Conservation (phyloP, 2,329 filamentous ascomycete species). For the Atkinsonella texensis region DNA sequence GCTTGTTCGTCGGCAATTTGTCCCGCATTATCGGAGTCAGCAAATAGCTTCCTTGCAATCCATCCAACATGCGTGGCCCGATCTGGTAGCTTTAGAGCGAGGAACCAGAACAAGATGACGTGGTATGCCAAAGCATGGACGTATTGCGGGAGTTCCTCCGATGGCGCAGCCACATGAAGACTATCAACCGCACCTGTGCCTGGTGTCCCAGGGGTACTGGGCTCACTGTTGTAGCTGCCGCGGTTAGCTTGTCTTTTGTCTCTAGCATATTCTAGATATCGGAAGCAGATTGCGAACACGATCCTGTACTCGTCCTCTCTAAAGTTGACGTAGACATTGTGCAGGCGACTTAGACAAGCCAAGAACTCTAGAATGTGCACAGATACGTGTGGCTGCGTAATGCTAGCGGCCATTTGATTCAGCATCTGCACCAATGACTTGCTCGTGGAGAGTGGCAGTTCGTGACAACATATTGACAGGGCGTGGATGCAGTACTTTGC, state of each 20-base stretch:
- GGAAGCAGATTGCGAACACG: constrained; percentile 89
- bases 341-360: constrained; percentile 74
- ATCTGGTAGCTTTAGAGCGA: constrained; percentile 75
- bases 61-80: constrained; percentile 74
- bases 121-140: constrained; percentile 90
- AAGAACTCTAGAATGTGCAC: constrained; percentile 95
- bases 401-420: constrained; percentile 89
- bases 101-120: constrained; percentile 94
- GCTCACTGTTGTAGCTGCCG: constrained; percentile 33
- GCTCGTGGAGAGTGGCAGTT: constrained; percentile 76
- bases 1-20: constrained; percentile 82
- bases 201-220: constrained; percentile 17
- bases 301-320: constrained; percentile 85
- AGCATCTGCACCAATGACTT: constrained; percentile 78
- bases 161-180: constrained; percentile 23
- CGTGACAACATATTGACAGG: constrained; percentile 87
- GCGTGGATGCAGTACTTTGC: constrained; percentile 92
- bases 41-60: constrained; percentile 81
- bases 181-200: constrained; percentile 13
- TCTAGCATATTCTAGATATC: constrained; percentile 80
- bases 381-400: constrained; percentile 83
- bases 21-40: constrained; percentile 55
- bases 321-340: constrained; percentile 77
- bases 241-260: constrained; percentile 45
- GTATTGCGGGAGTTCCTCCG: constrained; percentile 80